phyloP scores from a whole-genome alignment of 306 rosid genomes.

The Datisca glomerata region DNA sequence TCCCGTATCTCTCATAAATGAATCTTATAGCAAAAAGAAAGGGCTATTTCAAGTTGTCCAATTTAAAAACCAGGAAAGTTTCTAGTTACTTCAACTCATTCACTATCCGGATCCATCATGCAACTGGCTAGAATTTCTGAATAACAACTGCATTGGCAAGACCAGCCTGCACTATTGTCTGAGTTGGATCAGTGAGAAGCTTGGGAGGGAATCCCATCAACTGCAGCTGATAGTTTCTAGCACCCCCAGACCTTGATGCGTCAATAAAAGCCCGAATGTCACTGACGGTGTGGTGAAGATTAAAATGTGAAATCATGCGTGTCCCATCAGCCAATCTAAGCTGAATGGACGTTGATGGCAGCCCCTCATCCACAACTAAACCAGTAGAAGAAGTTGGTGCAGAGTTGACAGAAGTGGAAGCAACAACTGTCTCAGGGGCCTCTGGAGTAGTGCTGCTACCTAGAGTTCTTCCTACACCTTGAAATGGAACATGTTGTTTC shows the following conservation, averaged over 20 bases:
- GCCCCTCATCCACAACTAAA: conserved; percentile 53
- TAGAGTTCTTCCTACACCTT: conserved; percentile 90
- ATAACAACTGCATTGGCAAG: conserved; percentile 89
- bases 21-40: too few species aligned
- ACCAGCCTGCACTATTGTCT: conserved; percentile 78
- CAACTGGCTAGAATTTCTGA: conserved; percentile 90
- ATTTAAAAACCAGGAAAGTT: too few species aligned
- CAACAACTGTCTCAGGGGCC: conserved; percentile 26
- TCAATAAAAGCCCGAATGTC: conserved; percentile 65
- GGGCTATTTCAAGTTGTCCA: too few species aligned
- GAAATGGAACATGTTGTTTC: conserved; percentile 51
- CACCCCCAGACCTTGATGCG: conserved; percentile 55
- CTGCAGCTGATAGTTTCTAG: conserved; percentile 64
- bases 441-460: conserved; percentile 53
- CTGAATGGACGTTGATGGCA: conserved; percentile 79
- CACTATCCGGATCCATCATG: too few species aligned
- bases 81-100: too few species aligned
- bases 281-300: conserved; percentile 46
- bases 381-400: conserved; percentile 31
- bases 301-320: conserved; percentile 63
- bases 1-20: too few species aligned
- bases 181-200: conserved; percentile 50
- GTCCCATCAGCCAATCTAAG: conserved; percentile 87
- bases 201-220: conserved; percentile 93
- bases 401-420: conserved; percentile 22